Conservation (phyloP, 1,139 yeast species). For the Diutina siamensis region DNA sequence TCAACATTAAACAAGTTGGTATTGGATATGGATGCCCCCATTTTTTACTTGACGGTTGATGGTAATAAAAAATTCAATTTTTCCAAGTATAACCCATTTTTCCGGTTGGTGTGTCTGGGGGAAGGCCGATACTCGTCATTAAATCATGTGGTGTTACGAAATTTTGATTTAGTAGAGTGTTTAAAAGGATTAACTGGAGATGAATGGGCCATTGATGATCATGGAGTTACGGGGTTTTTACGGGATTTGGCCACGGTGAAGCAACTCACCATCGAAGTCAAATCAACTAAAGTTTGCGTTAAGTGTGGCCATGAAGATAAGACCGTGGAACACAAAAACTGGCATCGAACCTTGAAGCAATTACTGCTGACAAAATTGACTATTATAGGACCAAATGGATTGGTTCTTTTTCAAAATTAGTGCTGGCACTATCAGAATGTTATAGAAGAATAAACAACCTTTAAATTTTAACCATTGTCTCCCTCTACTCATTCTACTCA, state of each 20-base stretch:
- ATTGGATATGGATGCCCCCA: conserved; percentile 37
- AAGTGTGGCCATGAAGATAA: conserved; percentile 3
- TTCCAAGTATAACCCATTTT: conserved; percentile 28
- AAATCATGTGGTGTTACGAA: conserved; percentile 17
- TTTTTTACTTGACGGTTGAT: conserved; percentile 25
- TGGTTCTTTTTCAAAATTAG: background rate
- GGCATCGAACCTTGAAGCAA: background rate
- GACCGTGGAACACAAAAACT: background rate
- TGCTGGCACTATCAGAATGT: no score
- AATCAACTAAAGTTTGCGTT: conserved; percentile 1
- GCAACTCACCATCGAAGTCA: background rate
- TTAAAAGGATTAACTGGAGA: background rate
- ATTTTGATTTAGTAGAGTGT: conserved; percentile 19
- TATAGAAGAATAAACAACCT: no score
- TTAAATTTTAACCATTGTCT: no score
- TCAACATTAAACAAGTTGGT: conserved; percentile 20
- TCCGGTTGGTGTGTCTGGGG: conserved; percentile 31
- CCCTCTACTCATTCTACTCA: no score
- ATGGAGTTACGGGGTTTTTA: background rate
- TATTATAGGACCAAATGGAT: background rate
- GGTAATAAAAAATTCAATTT: conserved; percentile 18
- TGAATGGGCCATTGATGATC: conserved; percentile 3
- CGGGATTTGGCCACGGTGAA: background rate
- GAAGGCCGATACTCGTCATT: conserved; percentile 23
- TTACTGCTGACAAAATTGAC: background rate